Evolutionary conservation across 495 filamentous ascomycete genomes (phyloP).

Genomic region (Platismatia glauca): DNA sequence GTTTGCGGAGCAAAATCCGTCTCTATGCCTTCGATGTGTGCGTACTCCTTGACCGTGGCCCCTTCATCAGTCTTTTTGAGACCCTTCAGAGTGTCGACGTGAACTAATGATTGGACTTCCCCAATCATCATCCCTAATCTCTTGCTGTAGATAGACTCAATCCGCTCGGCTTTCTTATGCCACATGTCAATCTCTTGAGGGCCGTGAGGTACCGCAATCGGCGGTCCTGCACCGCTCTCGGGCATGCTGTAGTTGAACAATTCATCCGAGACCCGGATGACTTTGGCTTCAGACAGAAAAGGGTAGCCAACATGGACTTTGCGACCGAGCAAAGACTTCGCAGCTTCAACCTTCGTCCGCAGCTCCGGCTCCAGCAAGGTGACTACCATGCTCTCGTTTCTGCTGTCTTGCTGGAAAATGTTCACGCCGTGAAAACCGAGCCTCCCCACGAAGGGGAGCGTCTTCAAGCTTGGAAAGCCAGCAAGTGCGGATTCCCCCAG

Average conservation of each 20-base stretch:
- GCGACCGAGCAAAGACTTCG: constrained; percentile 71
- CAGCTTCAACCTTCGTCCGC: constrained; percentile 58
- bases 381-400: constrained; percentile 93
- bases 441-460: constrained; percentile 65
- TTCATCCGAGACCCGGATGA: constrained; percentile 83
- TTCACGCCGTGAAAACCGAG: constrained; percentile 86
- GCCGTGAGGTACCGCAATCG: constrained; percentile 58
- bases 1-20: constrained; percentile 85
- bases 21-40: constrained; percentile 77
- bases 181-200: constrained; percentile 73
- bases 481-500: constrained; percentile 73
- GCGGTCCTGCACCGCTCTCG: constrained; percentile 47
- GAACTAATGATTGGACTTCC: constrained; percentile 75
- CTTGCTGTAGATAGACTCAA: constrained; percentile 82
- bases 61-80: constrained; percentile 85
- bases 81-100: constrained; percentile 87
- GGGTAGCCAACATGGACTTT: constrained; percentile 91
- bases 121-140: constrained; percentile 83
- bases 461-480: constrained; percentile 84
- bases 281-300: constrained; percentile 88
- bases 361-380: constrained; percentile 67
- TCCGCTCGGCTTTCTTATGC: constrained; percentile 71
- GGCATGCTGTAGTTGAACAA: constrained; percentile 80
- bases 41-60: constrained; percentile 88
- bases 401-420: constrained; percentile 95